A percentile compares a stretch with the other conserved stretches of the same genome.
Conservation (phyloP, 179 eudicot genomes). For the Camellia oleifera region DNA sequence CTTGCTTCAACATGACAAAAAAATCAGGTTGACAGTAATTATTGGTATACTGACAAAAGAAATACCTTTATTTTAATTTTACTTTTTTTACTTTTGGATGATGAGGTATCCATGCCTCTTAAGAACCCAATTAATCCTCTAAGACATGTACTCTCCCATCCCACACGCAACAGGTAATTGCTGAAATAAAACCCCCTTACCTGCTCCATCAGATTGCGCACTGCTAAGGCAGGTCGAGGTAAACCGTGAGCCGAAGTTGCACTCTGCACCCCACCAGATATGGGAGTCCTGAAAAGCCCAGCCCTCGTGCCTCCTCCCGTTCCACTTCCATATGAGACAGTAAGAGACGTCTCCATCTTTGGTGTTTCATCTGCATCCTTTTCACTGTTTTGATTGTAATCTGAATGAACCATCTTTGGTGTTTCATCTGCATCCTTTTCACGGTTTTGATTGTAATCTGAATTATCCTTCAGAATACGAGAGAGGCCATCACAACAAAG, state of each 20-base stretch:
- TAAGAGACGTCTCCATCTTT: conserved; percentile 26
- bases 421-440: conserved; percentile 26
- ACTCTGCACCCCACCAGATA: conserved; percentile 99
- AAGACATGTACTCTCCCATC: neutral
- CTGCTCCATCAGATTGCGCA: conserved; percentile 99
- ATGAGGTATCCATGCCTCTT: neutral
- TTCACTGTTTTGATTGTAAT: conserved; percentile 26
- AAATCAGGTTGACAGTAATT: neutral
- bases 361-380: conserved; percentile 24
- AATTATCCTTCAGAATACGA: conserved; percentile 65
- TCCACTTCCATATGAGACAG: conserved; percentile 18
- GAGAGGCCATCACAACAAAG: conserved; percentile 64
- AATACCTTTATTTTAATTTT: neutral
- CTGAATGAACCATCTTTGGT: conserved; percentile 51
- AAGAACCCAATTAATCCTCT: neutral
- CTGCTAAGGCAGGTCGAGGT: conserved; percentile 95
- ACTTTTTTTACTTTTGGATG: too few relatives aligned
- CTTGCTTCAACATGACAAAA: neutral
- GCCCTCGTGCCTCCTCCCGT: conserved; percentile 70
- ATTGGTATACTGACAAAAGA: neutral
- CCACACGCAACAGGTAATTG: neutral
- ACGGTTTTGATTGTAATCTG: conserved; percentile 29
- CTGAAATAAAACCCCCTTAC: conserved; percentile 25
- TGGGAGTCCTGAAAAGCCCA: conserved; percentile 96
- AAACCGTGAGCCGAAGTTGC: conserved; percentile 98